These are phyloP conservation scores for Geotrichum aggregatum DNA, from an alignment of 1,139 yeast genomes.

Conservation along the genomic window DNA sequence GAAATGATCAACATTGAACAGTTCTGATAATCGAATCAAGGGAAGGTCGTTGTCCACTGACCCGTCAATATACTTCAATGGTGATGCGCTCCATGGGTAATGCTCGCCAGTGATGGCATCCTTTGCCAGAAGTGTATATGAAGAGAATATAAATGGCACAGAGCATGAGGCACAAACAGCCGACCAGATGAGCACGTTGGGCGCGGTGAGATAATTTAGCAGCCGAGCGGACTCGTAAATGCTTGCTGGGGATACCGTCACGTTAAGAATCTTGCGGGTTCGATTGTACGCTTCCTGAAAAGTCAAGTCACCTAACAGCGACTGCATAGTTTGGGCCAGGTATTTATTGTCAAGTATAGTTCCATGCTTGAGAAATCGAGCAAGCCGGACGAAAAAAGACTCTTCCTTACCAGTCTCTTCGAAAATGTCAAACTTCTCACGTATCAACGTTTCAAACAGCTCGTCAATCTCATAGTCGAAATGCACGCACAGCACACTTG, in stretches of 20 bases:
- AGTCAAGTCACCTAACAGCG: slow-evolving; percentile 83
- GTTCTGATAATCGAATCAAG: slow-evolving; percentile 79
- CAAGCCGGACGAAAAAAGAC: slow-evolving; percentile 48
- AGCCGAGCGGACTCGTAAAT: slow-evolving; percentile 58
- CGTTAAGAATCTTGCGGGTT: slow-evolving; percentile 78
- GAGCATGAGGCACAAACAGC: slow-evolving; percentile 98
- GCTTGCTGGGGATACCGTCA: slow-evolving; percentile 80
- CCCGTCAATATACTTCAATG: slow-evolving; percentile 87
- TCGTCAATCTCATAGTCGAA: slow-evolving; percentile 66
- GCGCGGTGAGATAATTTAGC: slow-evolving; percentile 87
- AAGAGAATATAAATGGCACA: slow-evolving; percentile 84
- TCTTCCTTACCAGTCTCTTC: slow-evolving; percentile 50
- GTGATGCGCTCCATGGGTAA: slow-evolving; percentile 78
- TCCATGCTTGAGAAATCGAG: slow-evolving; percentile 70
- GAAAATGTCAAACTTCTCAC: slow-evolving; percentile 66
- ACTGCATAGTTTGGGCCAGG: slow-evolving; percentile 66
- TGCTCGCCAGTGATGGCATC: slow-evolving; percentile 62
- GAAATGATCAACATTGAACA: slow-evolving; percentile 95
- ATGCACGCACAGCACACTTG: slow-evolving; percentile 79
- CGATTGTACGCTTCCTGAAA: slow-evolving; percentile 89
- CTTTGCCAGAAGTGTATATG: slow-evolving; percentile 80
- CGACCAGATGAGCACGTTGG: slow-evolving; percentile 87
- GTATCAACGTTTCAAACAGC: slow-evolving; percentile 46
- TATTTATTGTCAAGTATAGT: slow-evolving; percentile 82
- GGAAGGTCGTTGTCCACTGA: slow-evolving; percentile 95